A percentile compares a stretch with the other conserved stretches of the same genome.
Evolutionary conservation across 345 rosid genomes (phyloP).

Genomic region (sweet orange (Citrus sinensis)): DNA sequence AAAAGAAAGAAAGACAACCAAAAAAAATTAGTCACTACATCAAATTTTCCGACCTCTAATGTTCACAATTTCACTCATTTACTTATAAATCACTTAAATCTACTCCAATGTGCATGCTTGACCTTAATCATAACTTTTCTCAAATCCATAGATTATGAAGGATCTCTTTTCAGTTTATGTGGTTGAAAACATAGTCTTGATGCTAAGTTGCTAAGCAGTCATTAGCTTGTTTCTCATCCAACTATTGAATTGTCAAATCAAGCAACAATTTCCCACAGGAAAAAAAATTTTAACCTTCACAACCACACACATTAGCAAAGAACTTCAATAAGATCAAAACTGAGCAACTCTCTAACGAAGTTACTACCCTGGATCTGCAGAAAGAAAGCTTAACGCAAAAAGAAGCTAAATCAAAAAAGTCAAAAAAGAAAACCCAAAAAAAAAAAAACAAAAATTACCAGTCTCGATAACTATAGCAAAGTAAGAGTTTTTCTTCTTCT

Average conservation of each 20-base stretch:
- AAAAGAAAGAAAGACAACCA: neutral
- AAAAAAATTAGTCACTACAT: neutral
- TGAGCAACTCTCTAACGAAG: neutral
- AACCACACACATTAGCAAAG: neutral
- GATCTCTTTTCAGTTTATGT: neutral
- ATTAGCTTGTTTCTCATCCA: neutral
- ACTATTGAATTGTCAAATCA: neutral
- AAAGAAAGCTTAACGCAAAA: neutral
- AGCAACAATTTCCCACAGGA: neutral
- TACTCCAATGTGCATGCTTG: neutral
- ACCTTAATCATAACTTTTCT: neutral
- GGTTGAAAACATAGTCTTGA: neutral
- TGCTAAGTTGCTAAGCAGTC: neutral
- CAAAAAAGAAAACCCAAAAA: neutral
- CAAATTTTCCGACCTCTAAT: neutral
- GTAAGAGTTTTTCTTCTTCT: conserved; percentile 62
- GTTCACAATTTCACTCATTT: too few relatives aligned
- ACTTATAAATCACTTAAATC: too few relatives aligned
- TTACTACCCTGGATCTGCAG: conserved; percentile 2
- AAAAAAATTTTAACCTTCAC: neutral
- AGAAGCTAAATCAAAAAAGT: neutral
- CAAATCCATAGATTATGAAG: neutral
- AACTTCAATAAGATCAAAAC: conserved; percentile 3
- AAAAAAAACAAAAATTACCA: conserved; percentile 30
- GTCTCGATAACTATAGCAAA: conserved; percentile 68